Evolutionary conservation across 495 filamentous ascomycete genomes (phyloP).

Genomic region (Neurospora sp.): DNA sequence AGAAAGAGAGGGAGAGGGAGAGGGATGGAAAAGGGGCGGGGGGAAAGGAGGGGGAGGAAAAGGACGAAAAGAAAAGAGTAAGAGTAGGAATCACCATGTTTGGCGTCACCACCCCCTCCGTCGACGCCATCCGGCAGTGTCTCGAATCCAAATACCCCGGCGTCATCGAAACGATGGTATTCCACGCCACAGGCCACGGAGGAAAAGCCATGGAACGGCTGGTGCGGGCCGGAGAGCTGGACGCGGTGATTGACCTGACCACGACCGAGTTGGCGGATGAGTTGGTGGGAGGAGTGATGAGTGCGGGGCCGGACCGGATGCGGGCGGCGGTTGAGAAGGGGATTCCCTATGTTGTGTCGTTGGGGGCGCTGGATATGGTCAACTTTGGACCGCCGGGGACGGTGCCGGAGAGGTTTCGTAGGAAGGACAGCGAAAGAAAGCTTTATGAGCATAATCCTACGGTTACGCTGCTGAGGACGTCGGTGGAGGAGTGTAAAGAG

Average conservation of each 20-base stretch:
- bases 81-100: slow-evolving; percentile 61
- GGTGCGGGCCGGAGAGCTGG: slow-evolving; percentile 39
- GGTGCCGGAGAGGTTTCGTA: slow-evolving; percentile 38
- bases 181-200: slow-evolving; percentile 59
- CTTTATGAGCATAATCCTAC: slow-evolving; percentile 54
- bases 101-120: slow-evolving; percentile 59
- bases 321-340: slow-evolving; percentile 40
- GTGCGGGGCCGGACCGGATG: slow-evolving; percentile 44
- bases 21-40: background rate
- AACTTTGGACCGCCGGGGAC: slow-evolving; percentile 51
- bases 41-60: background rate
- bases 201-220: slow-evolving; percentile 59
- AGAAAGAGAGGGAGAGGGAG: background rate
- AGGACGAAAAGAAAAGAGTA: slow-evolving; percentile 18
- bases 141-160: slow-evolving; percentile 24
- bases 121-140: slow-evolving; percentile 34
- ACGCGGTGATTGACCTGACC: slow-evolving; percentile 58
- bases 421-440: slow-evolving; percentile 19
- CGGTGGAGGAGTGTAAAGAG: slow-evolving; percentile 37
- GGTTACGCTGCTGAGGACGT: slow-evolving; percentile 56
- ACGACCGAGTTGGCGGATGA: slow-evolving; percentile 58
- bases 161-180: slow-evolving; percentile 49
- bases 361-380: slow-evolving; percentile 60
- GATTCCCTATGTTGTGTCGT: slow-evolving; percentile 50
- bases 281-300: slow-evolving; percentile 50